Percentiles rank a stretch among this genome's conserved stretches.
phyloP scores from a whole-genome alignment of 2,329 filamentous ascomycete species.

The Magnaporthiopsis incrustans region DNA sequence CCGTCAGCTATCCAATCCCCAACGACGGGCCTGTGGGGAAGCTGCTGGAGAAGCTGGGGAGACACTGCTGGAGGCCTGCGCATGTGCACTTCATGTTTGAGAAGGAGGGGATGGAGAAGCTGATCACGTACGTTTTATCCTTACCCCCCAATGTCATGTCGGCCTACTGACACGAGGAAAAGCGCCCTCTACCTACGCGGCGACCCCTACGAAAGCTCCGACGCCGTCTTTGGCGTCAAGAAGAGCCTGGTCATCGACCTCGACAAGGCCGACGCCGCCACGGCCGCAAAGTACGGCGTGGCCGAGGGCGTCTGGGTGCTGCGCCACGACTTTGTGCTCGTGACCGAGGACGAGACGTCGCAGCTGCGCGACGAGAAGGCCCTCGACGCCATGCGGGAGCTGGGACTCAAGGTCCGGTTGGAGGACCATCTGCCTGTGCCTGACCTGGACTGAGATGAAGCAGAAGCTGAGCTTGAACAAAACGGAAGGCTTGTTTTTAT shows the following conservation, averaged over 20 bases:
- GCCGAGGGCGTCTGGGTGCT: slow-evolving; percentile 55
- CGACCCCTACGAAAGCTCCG: slow-evolving; percentile 74
- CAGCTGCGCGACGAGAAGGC: slow-evolving; percentile 57
- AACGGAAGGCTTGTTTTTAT: neutral
- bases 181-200: slow-evolving; percentile 70
- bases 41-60: slow-evolving; percentile 53
- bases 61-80: slow-evolving; percentile 70
- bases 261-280: slow-evolving; percentile 40
- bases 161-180: neutral
- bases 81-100: slow-evolving; percentile 90
- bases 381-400: slow-evolving; percentile 54
- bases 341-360: slow-evolving; percentile 60
- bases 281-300: slow-evolving; percentile 55
- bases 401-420: slow-evolving; percentile 64
- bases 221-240: slow-evolving; percentile 84
- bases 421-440: slow-evolving; percentile 71
- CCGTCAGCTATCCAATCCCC: slow-evolving; percentile 79
- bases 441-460: slow-evolving; percentile 40
- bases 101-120: slow-evolving; percentile 67
- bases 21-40: slow-evolving; percentile 77
- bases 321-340: slow-evolving; percentile 70
- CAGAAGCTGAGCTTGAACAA: neutral
- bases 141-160: neutral
- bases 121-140: slow-evolving; percentile 64
- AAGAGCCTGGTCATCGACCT: slow-evolving; percentile 64